Evolutionary conservation across 1,284 basidiomycete species (phyloP), one percentile per base, ranked within the genome.

Genomic region (Fistulina hepatica): DNA sequence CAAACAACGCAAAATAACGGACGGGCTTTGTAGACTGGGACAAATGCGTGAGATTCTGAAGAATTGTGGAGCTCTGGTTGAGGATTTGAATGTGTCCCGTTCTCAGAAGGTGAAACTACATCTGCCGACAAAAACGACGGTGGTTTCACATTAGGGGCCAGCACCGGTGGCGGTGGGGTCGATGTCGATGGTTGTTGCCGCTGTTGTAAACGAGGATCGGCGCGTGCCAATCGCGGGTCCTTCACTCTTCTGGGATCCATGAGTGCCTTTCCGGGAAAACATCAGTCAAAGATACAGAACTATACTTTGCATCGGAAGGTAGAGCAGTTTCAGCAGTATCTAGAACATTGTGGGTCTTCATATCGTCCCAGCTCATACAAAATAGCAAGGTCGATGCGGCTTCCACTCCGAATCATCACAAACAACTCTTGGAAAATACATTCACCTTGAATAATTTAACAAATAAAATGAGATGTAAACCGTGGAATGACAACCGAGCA

Each of bases 1-100:
- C 94, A 98, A 20, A 98, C 94, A 8, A 98, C 90, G 55, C 94
- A 97, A 62, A 98, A 98, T 34, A 94, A 54, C 2, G 86, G 86
- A 20, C 81, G 68, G 17, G 65, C 56, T 55, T 73, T 82, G 50
- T 76, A 76, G 17, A 51, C 48, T 17, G 62, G 42, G 21, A 47
- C 39, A 15, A 16, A 8, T 16, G 15, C 28, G 28, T 13, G 28
- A 11, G 13, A 10, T 8, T 13, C 15, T 10, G 44, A 35, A 23
- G 39, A 33, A 32, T 26, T 36, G n/a, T 33, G 22, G n/a, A 35
- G 38, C 23, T 28, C 17, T 26, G 43, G 27, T 26, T 39, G 40
- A 37, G 32, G 15, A 26, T 40, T 37, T 36, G 40, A 4, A 15
- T 37, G 44, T 5, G 22, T 32, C 11, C 39, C 15, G 15, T 41